phyloP scores from a whole-genome alignment of 2,329 filamentous ascomycete species.

The Emergomyces pasteurianus region DNA sequence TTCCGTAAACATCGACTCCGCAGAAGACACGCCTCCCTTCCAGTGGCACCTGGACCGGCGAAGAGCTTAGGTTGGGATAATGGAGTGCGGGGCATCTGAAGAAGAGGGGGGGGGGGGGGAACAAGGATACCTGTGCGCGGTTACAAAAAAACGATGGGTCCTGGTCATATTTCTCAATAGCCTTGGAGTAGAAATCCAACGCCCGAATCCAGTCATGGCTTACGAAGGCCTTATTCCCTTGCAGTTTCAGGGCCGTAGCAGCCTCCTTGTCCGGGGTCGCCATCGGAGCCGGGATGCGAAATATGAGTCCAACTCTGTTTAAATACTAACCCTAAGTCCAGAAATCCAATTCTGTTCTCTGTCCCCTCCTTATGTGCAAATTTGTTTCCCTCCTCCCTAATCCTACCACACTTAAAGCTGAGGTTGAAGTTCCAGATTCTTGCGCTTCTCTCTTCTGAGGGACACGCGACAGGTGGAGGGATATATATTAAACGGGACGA shows the following conservation, averaged over 20 bases:
- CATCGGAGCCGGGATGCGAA: slow-evolving; percentile 16
- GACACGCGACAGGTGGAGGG: background rate
- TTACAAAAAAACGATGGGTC: slow-evolving; percentile 91
- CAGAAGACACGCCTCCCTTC: background rate
- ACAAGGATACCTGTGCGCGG: slow-evolving; percentile 87
- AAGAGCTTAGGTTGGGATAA: background rate
- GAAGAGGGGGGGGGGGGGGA: no score
- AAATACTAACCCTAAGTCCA: background rate
- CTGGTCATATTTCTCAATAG: slow-evolving; percentile 70
- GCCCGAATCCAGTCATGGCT: slow-evolving; percentile 76
- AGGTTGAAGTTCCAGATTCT: background rate
- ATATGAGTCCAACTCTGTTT: background rate
- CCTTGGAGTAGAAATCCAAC: slow-evolving; percentile 72
- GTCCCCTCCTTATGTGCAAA: background rate
- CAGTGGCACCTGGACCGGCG: background rate
- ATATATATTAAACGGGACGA: background rate
- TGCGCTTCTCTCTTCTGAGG: background rate
- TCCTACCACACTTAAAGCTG: background rate
- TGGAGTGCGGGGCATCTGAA: no score
- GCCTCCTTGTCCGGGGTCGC: slow-evolving; percentile 44
- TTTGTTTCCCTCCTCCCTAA: background rate
- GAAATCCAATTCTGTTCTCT: background rate
- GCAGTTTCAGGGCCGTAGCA: slow-evolving; percentile 75
- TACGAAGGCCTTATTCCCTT: slow-evolving; percentile 88
- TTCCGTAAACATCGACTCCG: background rate